Base-by-base conservation (phyloP, 768 basidiomycete species). In the Lactarius sp. region DNA sequence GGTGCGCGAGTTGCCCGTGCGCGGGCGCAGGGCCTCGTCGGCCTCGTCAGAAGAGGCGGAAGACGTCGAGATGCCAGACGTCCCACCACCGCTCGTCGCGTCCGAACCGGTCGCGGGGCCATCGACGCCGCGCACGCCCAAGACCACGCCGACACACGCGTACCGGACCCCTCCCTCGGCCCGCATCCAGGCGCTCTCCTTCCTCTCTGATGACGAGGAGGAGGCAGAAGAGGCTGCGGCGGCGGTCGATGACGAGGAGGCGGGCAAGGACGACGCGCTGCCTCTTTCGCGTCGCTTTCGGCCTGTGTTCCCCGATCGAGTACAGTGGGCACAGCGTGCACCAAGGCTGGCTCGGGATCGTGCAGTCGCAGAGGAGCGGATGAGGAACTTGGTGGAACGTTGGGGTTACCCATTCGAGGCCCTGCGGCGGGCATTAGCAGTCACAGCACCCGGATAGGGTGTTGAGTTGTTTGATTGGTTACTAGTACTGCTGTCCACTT, bases 271-370 rank as follows among this genome's bases (percentile, higher is more conserved):
- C 10, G 59, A 63, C 6, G 13, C 46, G 8, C 27, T 63, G 42
- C 66, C 66, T 6, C 49, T 42, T 13, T 56, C 61, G 51, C 66
- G 62, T 22, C 66, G 68, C 18, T 64, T 67, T 56, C 61, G 68
- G 1, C 68, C 68, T 1, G 66, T 68, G 13, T 60, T 68, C 18
- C 55, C 59, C 1, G 68, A 68, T 61, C 58, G 68, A 36, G 52
- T 3, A 22, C 68, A 68, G 50, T 68, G 68, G 68, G 42, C 52
- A 18, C 66, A 67, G 12, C 66, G 66, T 13, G 68, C 66, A 12
- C 66, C 66, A 3, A 52, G 56, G 46, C 44, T 67, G 6, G 52
- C 20, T 39, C 61, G 54, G 31, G 64, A 64, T 31, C 62, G 66
- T n/a, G 66, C 52, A 10, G 56, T 41, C 2, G 62, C 66, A 2